phyloP scores from a whole-genome alignment of 2,329 filamentous ascomycete genomes.

The Neofusicoccum sp. region DNA sequence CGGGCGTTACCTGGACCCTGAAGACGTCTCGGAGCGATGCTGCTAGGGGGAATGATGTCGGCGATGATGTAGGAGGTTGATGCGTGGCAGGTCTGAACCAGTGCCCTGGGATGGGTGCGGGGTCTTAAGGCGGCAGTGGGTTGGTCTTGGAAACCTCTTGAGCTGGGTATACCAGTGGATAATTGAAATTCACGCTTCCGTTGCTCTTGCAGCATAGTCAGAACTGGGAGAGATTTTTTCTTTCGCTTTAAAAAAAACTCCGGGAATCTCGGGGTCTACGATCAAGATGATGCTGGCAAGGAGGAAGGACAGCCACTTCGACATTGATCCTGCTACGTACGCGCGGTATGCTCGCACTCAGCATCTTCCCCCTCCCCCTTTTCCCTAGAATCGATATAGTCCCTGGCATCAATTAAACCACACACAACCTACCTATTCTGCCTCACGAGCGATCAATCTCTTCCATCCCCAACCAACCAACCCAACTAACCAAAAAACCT shows the following conservation, averaged over 20 bases:
- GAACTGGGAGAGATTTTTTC: too few relatives aligned
- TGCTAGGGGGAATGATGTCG: not conserved
- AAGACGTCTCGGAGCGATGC: too few relatives aligned
- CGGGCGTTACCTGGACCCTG: not conserved
- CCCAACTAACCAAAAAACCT: not conserved
- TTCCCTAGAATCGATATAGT: not conserved
- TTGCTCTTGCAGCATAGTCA: too few relatives aligned
- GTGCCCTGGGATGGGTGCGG: not conserved
- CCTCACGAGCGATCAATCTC: not conserved
- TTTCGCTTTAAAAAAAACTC: too few relatives aligned
- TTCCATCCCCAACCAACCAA: not conserved
- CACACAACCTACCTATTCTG: not conserved
- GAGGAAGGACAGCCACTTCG: not conserved
- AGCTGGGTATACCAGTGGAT: too few relatives aligned
- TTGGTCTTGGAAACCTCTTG: too few relatives aligned
- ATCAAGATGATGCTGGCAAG: not conserved
- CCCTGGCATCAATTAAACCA: not conserved
- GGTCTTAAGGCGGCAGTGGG: constrained; percentile 3
- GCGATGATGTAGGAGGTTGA: not conserved
- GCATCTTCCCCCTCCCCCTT: not conserved
- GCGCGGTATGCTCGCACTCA: not conserved
- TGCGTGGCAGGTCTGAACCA: not conserved
- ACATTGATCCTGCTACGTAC: not conserved
- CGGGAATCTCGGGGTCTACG: too few relatives aligned
- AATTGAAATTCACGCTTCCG: too few relatives aligned